A percentile compares a stretch with the other conserved stretches of the same genome.
These are phyloP conservation scores for Venturia nashicola DNA, from an alignment of 2,329 filamentous ascomycete genomes.

Conservation along the genomic window DNA sequence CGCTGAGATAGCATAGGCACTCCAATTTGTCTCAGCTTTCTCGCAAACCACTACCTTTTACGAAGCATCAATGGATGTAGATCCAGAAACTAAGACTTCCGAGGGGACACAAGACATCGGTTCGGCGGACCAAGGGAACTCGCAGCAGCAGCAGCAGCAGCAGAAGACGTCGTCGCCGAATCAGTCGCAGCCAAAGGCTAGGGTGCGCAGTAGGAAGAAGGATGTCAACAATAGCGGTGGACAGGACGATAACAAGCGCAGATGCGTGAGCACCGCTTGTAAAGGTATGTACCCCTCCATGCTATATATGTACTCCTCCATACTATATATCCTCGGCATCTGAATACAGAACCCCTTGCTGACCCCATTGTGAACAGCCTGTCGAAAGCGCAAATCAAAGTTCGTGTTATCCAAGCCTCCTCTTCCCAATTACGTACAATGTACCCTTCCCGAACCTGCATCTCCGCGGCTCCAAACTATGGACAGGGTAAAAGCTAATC, in stretches of 20 bases:
- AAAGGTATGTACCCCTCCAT: conserved; percentile 8
- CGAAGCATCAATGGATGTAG: conserved; percentile 1
- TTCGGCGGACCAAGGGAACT: neutral
- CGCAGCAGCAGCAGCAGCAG: neutral
- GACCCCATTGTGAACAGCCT: conserved; percentile 14
- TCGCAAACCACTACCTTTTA: neutral
- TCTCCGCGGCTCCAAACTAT: neutral
- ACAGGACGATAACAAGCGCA: conserved; percentile 25
- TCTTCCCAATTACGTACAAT: conserved; percentile 2
- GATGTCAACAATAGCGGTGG: neutral
- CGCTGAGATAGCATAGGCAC: neutral
- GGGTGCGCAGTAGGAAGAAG: conserved; percentile 9
- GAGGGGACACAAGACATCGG: neutral
- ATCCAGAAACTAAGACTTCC: neutral
- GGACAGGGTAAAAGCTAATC: neutral
- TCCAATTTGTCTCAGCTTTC: neutral
- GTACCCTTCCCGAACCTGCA: neutral
- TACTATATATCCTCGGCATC: neutral
- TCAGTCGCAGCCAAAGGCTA: conserved; percentile 1
- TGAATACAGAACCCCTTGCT: neutral
- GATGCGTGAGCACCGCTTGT: conserved; percentile 24
- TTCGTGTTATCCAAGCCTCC: conserved; percentile 14
- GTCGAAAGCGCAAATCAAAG: conserved; percentile 29
- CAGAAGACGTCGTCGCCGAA: neutral
- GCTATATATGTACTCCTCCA: neutral